A percentile compares a stretch with the other conserved stretches of the same genome.
Conservation (phyloP, 2,329 filamentous ascomycete species). For the Aspergillus vadensis region DNA sequence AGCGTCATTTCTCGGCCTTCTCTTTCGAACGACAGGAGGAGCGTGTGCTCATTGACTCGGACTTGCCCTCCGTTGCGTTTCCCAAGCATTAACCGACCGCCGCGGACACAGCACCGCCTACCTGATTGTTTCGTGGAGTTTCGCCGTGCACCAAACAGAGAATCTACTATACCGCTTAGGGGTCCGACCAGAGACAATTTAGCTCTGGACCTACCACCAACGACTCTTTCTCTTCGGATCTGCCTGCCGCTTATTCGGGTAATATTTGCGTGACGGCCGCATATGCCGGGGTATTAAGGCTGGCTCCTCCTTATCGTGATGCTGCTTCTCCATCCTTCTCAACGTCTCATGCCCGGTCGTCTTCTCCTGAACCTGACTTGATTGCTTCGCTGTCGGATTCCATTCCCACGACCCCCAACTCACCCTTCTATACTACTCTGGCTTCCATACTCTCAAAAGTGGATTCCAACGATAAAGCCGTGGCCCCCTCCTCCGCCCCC, state of each 20-base stretch:
- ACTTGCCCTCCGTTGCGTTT: neutral
- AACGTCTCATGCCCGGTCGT: slow-evolving; percentile 26
- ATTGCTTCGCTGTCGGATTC: slow-evolving; percentile 22
- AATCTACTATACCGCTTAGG: neutral
- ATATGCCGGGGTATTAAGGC: slow-evolving; percentile 42
- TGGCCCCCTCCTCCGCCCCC: slow-evolving; percentile 33
- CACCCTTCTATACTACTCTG: slow-evolving; percentile 14
- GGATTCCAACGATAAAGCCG: slow-evolving; percentile 30
- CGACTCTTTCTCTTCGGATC: neutral
- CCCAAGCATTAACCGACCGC: neutral
- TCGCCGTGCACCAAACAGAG: neutral
- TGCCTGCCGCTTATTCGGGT: neutral
- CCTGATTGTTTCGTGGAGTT: neutral
- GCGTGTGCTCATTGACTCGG: neutral
- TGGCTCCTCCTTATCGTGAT: slow-evolving; percentile 45
- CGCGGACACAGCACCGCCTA: neutral
- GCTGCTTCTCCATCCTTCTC: slow-evolving; percentile 39
- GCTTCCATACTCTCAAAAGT: slow-evolving; percentile 13
- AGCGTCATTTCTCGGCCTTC: neutral
- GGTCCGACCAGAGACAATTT: neutral
- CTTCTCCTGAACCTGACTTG: slow-evolving; percentile 29
- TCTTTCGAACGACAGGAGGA: neutral
- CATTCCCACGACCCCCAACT: slow-evolving; percentile 13
- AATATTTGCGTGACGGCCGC: slow-evolving; percentile 34
- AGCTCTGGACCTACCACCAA: neutral